phyloP scores from a whole-genome alignment of 192 early-diverging fungal species.

The Linnemannia hyalina region DNA sequence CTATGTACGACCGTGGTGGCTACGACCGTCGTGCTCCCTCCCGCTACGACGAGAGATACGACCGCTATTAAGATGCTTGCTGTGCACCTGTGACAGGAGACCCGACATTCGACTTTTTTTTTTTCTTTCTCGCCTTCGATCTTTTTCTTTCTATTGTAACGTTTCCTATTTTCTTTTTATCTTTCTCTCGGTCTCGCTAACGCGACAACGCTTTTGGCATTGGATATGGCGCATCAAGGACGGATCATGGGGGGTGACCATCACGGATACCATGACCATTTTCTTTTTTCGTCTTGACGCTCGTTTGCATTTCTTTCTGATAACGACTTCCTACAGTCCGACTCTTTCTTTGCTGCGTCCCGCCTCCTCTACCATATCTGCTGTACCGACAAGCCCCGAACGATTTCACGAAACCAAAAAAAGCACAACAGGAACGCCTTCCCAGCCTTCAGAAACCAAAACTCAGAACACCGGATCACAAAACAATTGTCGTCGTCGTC shows the following conservation, averaged over 20 bases:
- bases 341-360: background rate
- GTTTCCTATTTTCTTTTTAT: background rate
- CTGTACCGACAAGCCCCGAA: background rate
- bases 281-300: background rate
- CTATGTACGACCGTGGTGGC: slow-evolving; percentile 53
- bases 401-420: background rate
- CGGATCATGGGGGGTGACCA: background rate
- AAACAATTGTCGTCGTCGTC: background rate
- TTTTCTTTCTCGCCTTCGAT: slow-evolving; percentile 1
- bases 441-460: background rate
- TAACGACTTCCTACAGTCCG: background rate
- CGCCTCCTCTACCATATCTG: background rate
- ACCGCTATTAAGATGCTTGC: slow-evolving; percentile 41
- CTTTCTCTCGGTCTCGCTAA: background rate
- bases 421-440: background rate
- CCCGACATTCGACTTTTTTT: background rate
- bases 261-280: background rate
- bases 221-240: background rate
- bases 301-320: background rate
- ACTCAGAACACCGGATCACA: background rate
- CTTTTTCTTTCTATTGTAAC: background rate
- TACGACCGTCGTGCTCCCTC: slow-evolving; percentile 49
- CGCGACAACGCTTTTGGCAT: background rate
- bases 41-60: slow-evolving; percentile 55
- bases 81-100: background rate